phyloP scores from a whole-genome alignment of 2,329 filamentous ascomycete genomes.

The Sarocladium oryzae region DNA sequence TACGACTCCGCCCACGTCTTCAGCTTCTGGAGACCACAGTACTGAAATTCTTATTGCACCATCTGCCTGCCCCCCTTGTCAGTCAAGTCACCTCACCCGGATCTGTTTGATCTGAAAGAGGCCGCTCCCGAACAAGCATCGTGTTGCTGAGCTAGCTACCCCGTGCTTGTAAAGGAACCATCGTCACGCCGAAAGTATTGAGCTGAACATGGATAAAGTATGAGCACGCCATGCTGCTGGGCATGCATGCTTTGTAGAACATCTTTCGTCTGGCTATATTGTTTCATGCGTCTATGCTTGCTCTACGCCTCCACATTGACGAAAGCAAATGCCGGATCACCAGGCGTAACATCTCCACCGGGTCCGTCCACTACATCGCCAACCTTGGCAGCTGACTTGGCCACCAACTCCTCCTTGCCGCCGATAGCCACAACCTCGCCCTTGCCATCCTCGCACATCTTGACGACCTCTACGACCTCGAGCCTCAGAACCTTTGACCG shows the following conservation, averaged over 20 bases:
- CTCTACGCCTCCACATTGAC: constrained; percentile 8
- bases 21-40: too few species aligned
- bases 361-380: constrained; percentile 9
- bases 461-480: constrained; percentile 11
- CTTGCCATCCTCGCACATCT: constrained; percentile 11
- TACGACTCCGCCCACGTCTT: not conserved
- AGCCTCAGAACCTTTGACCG: constrained; percentile 10
- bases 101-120: not conserved
- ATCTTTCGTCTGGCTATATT: not conserved
- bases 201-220: too few species aligned
- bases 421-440: constrained; percentile 9
- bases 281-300: not conserved
- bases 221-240: not conserved
- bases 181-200: too few species aligned
- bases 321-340: constrained; percentile 6
- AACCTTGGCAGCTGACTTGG: constrained; percentile 9
- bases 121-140: not conserved
- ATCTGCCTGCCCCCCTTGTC: too few species aligned
- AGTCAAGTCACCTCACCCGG: not conserved
- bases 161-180: too few species aligned
- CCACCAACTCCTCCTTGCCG: constrained; percentile 7
- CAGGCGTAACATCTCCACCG: constrained; percentile 4
- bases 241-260: not conserved
- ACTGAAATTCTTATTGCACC: too few species aligned
- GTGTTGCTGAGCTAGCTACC: too few species aligned